Base-by-base conservation (phyloP, 108 stramenopile genomes). In the Cyclotella baltica region DNA sequence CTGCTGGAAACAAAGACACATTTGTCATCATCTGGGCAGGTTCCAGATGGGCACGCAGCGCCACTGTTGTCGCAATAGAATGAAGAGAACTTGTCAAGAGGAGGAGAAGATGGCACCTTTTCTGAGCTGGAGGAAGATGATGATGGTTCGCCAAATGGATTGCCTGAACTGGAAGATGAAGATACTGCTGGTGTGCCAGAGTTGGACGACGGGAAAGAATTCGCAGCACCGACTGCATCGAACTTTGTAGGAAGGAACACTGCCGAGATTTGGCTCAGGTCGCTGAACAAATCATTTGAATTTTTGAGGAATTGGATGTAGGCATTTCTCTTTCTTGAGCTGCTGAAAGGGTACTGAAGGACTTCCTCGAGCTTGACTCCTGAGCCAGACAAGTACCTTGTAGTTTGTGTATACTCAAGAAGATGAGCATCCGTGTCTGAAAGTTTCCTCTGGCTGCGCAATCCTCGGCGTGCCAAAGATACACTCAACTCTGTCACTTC, bases 271-370 rank as follows among this genome's bases (percentile, higher is more conserved):
- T 25, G 62, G 10, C 33, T 40, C 62, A 81, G 5, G 8, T 75
- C 62, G 3, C n/a, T 62, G 50, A 81, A 81, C 51, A 81, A 61
- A 6, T 38, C 68, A 29, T 62, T 40, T 20, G 38, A 38, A 22
- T 61, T 36, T 59, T 73, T 65, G 56, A 80, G 78, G 56, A 70
- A 75, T 30, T 67, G 37, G 4, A 81, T 74, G 36, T 81, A 81
- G 9, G 47, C 68, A 22, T 55, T 61, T 31, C 80, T 58, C 53
- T 57, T 64, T 15, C 19, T 25, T 18, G 68, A 27, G 35, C 37
- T 70, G 36, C 37, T 53, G 69, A 81, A 81, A 38, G 80, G 80
- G 66, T 75, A 58, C 25, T 70, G 73, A 47, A 81, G 55, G 0
- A 81, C 69, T 25, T 75, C 62, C 18, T 36, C 68, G 8, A 75